Percentiles rank a stretch among this genome's conserved stretches.
phyloP scores from a whole-genome alignment of 768 basidiomycete genomes.

The Lactarius hatsudake region DNA sequence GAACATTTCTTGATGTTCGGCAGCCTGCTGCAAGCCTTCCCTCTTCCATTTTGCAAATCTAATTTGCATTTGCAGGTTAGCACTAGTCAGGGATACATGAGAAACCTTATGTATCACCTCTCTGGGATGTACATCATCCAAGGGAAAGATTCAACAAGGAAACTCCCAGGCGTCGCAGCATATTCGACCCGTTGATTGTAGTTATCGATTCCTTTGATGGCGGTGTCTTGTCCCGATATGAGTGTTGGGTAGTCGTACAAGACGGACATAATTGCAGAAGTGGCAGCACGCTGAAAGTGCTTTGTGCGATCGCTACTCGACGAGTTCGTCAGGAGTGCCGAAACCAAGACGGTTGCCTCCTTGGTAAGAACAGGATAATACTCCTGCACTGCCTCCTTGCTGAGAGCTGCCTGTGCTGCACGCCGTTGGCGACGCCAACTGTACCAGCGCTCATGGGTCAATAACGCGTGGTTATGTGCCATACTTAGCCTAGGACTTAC shows the following conservation, averaged over 20 bases:
- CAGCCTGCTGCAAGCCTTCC: neutral
- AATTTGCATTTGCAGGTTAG: neutral
- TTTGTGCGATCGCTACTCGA: constrained; percentile 29
- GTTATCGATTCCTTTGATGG: neutral
- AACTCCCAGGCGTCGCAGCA: neutral
- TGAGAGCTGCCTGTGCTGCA: constrained; percentile 30
- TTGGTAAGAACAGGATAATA: constrained; percentile 32
- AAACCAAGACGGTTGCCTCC: constrained; percentile 33
- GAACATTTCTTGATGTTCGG: constrained; percentile 4
- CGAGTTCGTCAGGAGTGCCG: constrained; percentile 32
- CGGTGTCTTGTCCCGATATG: neutral
- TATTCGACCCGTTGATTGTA: neutral
- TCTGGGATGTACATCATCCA: constrained; percentile 19
- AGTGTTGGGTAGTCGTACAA: constrained; percentile 29
- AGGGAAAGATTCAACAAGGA: constrained; percentile 11
- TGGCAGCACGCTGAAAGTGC: constrained; percentile 31
- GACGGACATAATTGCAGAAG: constrained; percentile 23
- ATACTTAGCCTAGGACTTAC: neutral
- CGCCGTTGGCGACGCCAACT: constrained; percentile 35
- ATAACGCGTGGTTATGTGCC: neutral
- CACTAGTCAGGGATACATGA: neutral
- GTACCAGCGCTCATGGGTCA: neutral
- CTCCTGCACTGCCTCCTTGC: constrained; percentile 24
- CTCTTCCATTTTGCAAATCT: constrained; percentile 18
- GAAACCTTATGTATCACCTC: neutral